Evolutionary conservation across 2,329 filamentous ascomycete genomes (phyloP), one percentile per base, ranked within the genome.

Genomic region (Penicillium expansum): DNA sequence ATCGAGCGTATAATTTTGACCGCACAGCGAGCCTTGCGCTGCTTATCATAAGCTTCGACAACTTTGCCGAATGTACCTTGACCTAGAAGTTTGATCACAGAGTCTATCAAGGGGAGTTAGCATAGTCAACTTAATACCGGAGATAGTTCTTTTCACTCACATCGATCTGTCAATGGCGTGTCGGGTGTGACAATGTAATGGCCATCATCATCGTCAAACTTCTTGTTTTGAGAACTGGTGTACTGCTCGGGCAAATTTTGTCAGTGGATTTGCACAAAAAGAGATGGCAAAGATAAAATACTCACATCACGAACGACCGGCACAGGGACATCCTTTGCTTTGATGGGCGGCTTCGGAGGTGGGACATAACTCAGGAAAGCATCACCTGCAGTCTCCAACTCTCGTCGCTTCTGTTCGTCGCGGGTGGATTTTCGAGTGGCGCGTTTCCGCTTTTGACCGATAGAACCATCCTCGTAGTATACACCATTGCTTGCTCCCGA

Each of bases 51-150:
- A 51, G 94, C 94, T 74, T 97, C 89, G 18, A 99, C 94, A 16
- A 99, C 94, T 75, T 99, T 99, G 70, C 94, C 94, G 72, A 99
- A 99, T 0, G 94, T 99, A 62, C 94, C 94, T 77, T 99, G 94
- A 22, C 94, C 94, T 13, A 99, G 87, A 29, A 97, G 82, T 66
- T 91, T 92, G 60, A 89, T 82, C 66, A 99, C 93, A 77, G 90
- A 86, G 75, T 97, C 92, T n/a, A n/a, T 96, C 64, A 32, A 30
- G 30, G 27, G 13, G 9, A 27, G 55, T 73, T 61, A 59, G 59
- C 48, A 29, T 30, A 11, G 27, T 55, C 33, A 13, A 35, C n/a
- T 27, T 14, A 27, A 42, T 30, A 20, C n/a, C 6, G 43, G 29
- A 29, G 10, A 27, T 2, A 13, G 3, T 14, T n/a, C 22, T 49